Evolutionary conservation across 2,329 filamentous ascomycete genomes (phyloP).

Genomic region (Fusarium sp.): DNA sequence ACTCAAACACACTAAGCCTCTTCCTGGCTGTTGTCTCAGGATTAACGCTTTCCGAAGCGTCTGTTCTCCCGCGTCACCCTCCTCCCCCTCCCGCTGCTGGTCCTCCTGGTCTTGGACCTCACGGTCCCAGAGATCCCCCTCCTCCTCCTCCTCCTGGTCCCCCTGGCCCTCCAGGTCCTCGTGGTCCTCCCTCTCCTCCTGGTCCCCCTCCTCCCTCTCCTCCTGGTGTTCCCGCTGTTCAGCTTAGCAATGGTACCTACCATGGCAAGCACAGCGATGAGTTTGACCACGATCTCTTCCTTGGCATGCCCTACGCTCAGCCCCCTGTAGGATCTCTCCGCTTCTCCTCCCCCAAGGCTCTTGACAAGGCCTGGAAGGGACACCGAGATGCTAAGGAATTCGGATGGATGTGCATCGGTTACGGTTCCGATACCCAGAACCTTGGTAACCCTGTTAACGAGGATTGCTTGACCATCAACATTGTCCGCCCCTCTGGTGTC

Average conservation of each 20-base stretch:
- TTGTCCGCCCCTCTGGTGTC: slow-evolving; percentile 40
- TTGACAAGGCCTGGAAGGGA: slow-evolving; percentile 59
- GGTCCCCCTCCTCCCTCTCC: not conserved
- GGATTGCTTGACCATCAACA: slow-evolving; percentile 44
- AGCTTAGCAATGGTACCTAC: slow-evolving; percentile 31
- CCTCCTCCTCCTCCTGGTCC: not conserved
- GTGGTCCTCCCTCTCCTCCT: not conserved
- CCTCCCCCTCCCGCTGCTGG: slow-evolving; percentile 1
- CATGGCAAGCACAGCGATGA: slow-evolving; percentile 21
- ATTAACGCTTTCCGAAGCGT: slow-evolving; percentile 15
- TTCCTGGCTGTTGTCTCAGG: slow-evolving; percentile 28
- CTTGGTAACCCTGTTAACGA: slow-evolving; percentile 39
- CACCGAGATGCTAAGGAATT: slow-evolving; percentile 58
- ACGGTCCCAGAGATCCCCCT: not conserved
- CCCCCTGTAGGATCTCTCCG: slow-evolving; percentile 62
- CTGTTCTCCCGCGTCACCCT: not conserved
- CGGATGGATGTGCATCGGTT: slow-evolving; percentile 61
- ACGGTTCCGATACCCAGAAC: slow-evolving; percentile 53
- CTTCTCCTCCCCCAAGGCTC: slow-evolving; percentile 61
- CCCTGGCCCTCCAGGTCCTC: not conserved
- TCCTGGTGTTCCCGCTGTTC: slow-evolving; percentile 6
- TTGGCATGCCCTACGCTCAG: slow-evolving; percentile 37
- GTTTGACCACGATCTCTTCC: slow-evolving; percentile 34
- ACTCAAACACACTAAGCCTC: slow-evolving; percentile 24
- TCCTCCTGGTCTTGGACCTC: not conserved